Evolutionary conservation across 768 basidiomycete genomes (phyloP), one percentile per base, ranked within the genome.

Genomic region (Inosperma sp.): DNA sequence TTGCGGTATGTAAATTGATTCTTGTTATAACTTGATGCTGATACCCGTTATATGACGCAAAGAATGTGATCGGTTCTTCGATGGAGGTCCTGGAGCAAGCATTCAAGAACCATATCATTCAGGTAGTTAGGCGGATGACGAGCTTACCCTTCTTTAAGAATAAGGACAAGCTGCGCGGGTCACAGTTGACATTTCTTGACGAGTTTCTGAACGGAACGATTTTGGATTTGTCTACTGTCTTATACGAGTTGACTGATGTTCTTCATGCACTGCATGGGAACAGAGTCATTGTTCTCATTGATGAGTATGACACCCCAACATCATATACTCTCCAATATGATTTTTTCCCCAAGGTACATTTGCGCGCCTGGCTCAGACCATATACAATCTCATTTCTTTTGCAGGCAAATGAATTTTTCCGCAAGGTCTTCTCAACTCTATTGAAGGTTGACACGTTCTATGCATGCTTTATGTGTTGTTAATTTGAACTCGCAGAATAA

Each of bases 321-420:
- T 13, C 23, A 9, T 13, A 26, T 34, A 25, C 13, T 13, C 21
- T 7, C 7, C 4, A 14, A 16, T n/a, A 7, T n/a, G 8, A 4
- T 22, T 47, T n/a, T 36, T 16, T 17, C 19, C 3, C 2, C 8
- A 25, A 47, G 0, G 33, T 47, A 47, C 13, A 23, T 34, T 23
- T 23, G 25, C 29, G 16, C 14, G n/a, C n/a, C n/a, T n/a, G 30
- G 21, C 31, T 25, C 31, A 25, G 8, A 47, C 30, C n/a, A 16
- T 47, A 25, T 47, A 46, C 33, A 25, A 33, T 47, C 29, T 35
- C 45, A 47, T 46, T 34, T 23, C 22, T 23, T 5, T 46, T 9
- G 3, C 31, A 46, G 44, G 44, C 44, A 46, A 3, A 34, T 12
- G 1, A 2, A 2, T 47, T 47, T 47, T 7, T 47, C 34, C 33